Conservation (phyloP, 805 yeast genomes). For the Brettanomyces anomalus region DNA sequence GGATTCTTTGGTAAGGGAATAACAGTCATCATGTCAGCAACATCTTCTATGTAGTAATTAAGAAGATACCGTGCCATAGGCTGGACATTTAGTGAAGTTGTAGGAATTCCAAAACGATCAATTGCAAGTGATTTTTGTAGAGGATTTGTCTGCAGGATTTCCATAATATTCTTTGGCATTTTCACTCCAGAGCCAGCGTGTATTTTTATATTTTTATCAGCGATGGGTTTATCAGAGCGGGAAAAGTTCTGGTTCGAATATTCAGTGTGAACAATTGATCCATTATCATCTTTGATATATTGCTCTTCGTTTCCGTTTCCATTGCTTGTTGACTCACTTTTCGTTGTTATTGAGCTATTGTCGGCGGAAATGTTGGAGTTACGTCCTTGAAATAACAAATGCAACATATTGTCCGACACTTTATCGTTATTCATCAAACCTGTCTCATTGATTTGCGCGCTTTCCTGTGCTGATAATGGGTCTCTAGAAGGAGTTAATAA, state of each 20-base stretch:
- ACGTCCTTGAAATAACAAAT: conserved; percentile 43
- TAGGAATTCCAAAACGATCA: conserved; percentile 39
- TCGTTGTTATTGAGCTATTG: conserved; percentile 2
- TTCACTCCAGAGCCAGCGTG: conserved; percentile 28
- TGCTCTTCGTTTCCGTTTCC: background rate
- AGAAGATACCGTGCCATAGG: conserved; percentile 67
- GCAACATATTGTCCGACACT: conserved; percentile 38
- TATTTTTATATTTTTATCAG: conserved; percentile 23
- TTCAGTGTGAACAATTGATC: conserved; percentile 7
- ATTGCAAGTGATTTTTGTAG: conserved; percentile 35
- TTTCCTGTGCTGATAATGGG: too few species aligned
- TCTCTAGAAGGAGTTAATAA: too few species aligned
- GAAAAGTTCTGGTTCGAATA: conserved; percentile 10
- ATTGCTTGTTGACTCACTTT: conserved; percentile 5
- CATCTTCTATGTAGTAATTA: conserved; percentile 63
- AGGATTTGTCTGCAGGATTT: conserved; percentile 33
- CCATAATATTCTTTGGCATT: conserved; percentile 50
- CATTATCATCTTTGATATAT: conserved; percentile 1
- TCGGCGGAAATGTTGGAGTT: conserved; percentile 7
- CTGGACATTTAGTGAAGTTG: conserved; percentile 52
- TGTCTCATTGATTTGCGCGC: too few species aligned
- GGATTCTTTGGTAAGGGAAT: conserved; percentile 67
- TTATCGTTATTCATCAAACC: conserved; percentile 8
- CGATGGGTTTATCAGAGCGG: conserved; percentile 8
- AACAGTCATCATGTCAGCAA: conserved; percentile 67